These are phyloP conservation scores for Linnemannia elongata DNA, from an alignment of 192 early-diverging fungal genomes.

Conservation along the genomic window DNA sequence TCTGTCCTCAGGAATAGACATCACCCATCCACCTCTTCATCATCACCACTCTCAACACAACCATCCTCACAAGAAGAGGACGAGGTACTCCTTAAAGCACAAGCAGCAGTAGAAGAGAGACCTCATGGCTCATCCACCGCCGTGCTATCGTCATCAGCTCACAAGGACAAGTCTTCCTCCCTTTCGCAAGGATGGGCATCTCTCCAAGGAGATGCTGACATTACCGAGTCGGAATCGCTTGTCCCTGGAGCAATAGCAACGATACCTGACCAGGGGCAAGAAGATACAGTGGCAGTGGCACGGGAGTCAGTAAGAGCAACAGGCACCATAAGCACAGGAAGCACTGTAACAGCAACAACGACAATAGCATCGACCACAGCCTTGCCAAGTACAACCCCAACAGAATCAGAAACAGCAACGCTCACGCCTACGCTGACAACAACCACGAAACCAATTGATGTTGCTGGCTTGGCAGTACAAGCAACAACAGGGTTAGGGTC, in stretches of 20 bases:
- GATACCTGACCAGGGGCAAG: not conserved
- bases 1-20: conserved; percentile 2
- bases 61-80: not conserved
- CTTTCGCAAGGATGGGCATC: not conserved
- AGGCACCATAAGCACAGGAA: not conserved
- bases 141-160: conserved; percentile 4
- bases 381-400: not conserved
- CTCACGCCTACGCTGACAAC: not conserved
- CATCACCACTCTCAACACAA: not conserved
- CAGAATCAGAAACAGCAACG: not conserved
- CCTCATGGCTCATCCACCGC: conserved; percentile 1
- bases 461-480: not conserved
- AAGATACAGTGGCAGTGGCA: not conserved
- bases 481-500: not conserved
- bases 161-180: not conserved
- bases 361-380: not conserved
- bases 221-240: not conserved
- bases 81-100: not conserved
- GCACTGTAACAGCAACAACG: not conserved
- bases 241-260: not conserved
- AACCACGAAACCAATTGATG: not conserved
- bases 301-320: not conserved
- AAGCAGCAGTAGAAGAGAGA: not conserved
- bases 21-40: not conserved
- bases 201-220: not conserved